Base-by-base conservation (phyloP, 164 flowering plant species). In the Stephania japonica region DNA sequence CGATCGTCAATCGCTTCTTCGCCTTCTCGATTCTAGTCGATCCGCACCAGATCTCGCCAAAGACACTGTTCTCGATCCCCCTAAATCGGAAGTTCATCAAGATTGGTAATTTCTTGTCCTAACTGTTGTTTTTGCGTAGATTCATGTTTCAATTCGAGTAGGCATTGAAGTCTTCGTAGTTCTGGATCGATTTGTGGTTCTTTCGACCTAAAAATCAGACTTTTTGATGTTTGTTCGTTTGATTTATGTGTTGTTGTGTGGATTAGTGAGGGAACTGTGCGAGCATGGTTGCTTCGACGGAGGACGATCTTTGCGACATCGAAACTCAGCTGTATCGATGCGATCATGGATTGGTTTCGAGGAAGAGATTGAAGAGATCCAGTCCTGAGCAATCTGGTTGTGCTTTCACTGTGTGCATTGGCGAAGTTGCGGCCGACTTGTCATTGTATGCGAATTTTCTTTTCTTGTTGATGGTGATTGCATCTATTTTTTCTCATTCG, bases 351-450 rank as follows among this genome's bases (percentile, higher is more conserved):
- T 67, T 72, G 43, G 41, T 71, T 18, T 65, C 82, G 12, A 70
- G 81, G 70, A 85, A 81, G 77, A 82, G 81, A 73, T 77, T 32
- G 42, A 81, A 78, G 56, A 73, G 70, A 19, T 76, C 65, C 1
- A 62, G 44, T 41, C 63, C 38, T n/a, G 70, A 27, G 23, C 24
- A 50, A 23, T 13, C 53, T 7, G 65, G 49, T 42, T 67, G 21
- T 25, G 73, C 71, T 71, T 72, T 80, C 0, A 42, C n/a, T 25
- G 14, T 56, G 12, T 75, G 78, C 66, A 42, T 72, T 0, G 79
- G 79, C 21, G 53, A 71, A 65, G 70, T 21, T 25, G 42, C 16
- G 24, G 80, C 78, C 43, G 72, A 32, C 73, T 50, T 63, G 12
- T 77, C 72, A 18, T 74, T 69, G n/a, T 12, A 71, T 67, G 74